phyloP scores from a whole-genome alignment of 2,329 filamentous ascomycete genomes.

The Hypoxylon sp. region DNA sequence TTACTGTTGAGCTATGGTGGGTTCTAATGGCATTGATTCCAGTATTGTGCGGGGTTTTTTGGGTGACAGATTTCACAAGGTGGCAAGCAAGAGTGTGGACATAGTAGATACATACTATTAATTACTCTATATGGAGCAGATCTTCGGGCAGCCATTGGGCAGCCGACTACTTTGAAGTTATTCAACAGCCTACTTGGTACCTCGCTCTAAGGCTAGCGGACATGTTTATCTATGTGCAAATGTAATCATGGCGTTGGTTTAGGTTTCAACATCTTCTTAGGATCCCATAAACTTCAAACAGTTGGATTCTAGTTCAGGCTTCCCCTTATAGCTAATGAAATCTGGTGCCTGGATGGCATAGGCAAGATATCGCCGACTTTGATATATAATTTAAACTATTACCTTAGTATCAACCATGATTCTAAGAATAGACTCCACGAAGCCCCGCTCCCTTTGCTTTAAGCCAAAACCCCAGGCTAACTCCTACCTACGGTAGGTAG shows the following conservation, averaged over 20 bases:
- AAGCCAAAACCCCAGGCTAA: too few species aligned
- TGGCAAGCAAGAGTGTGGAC: constrained; percentile 21
- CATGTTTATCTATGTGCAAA: not conserved
- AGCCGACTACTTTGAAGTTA: not conserved
- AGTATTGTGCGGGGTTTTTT: constrained; percentile 54
- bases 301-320: too few species aligned
- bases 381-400: too few species aligned
- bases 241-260: not conserved
- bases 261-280: too few species aligned
- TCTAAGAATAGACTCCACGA: too few species aligned
- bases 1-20: constrained; percentile 67
- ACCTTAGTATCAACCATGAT: too few species aligned
- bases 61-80: constrained; percentile 40
- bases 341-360: too few species aligned
- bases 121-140: not conserved
- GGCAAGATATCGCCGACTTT: too few species aligned
- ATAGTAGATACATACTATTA: not conserved
- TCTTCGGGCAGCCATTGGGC: not conserved
- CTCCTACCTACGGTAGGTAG: too few species aligned
- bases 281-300: too few species aligned
- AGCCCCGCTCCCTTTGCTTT: too few species aligned
- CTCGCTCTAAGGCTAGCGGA: not conserved
- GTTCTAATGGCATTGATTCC: constrained; percentile 62
- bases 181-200: not conserved
- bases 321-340: too few species aligned